Evolutionary conservation across 257 asterid genomes (phyloP), one percentile per base, ranked within the genome.

Genomic region (Ilex aquifolium): DNA sequence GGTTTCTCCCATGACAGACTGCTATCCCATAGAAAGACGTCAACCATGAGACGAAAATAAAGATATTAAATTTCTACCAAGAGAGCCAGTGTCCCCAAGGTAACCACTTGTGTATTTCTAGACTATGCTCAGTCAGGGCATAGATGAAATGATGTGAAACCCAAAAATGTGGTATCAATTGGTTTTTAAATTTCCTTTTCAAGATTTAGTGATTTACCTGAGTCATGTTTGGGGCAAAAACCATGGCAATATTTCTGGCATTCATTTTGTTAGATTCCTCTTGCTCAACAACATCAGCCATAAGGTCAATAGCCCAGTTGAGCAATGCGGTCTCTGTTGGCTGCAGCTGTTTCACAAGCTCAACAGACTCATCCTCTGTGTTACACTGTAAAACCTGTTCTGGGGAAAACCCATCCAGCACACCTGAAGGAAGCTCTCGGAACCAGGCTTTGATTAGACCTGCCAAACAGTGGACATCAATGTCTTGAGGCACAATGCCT

Each of bases 401-500:
- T 0, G 95, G 91, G 2, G 91, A 91, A 62, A 91, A 86, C 61
- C 96, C 95, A 39, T 91, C 98, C 1, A 91, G 95, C 58, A 91
- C 95, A 0, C 98, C 96, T 1, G 80, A 80, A 0, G 98, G 98
- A 3, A 91, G 91, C 75, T 91, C 96, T 40, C 98, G 75, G 59
- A 93, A 90, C 99, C 99, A 93, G 56, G 97, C 97, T 79, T 93
- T 93, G 66, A 90, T 90, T 65, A 90, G 71, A 58, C 97, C 96
- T 1, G 99, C 96, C 82, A 90, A 81, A 72, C 92, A 87, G 64
- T 93, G 99, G 39, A 88, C 99, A 15, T 93, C 97, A 0, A 93
- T 90, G 79, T 87, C 87, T 39, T 81, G 74, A 2, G 99, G 97
- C 66, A 93, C 97, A 8, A 74, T 83, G 53, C 99, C 99, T 56